Evolutionary conservation across 768 basidiomycete species (phyloP), one percentile per base, ranked within the genome.

Genomic region (Hygrophoropsis aurantiaca): DNA sequence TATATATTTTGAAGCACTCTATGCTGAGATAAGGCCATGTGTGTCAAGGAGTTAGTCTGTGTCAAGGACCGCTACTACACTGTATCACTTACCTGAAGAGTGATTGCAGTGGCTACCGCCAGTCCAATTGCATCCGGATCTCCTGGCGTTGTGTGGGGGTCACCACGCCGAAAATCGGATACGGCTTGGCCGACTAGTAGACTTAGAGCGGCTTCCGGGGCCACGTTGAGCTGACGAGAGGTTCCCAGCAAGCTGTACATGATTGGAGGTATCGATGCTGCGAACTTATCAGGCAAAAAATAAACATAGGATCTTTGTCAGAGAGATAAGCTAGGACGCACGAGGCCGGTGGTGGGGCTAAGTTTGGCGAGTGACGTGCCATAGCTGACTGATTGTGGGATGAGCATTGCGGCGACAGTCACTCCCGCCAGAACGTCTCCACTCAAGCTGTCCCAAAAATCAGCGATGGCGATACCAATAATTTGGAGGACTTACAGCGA

Each of bases 341-440:
- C 89, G 59, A 97, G 70, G 41, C 94, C 94, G 36, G 90, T 80
- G 2, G 90, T 79, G 11, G 94, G 93, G 51, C 81, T 87, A 33
- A 97, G 70, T 54, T 89, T 83, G 15, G 94, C 92, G 10, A 97
- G 72, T 0, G 91, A 87, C 3, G 88, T 83, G 7, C 91, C 94
- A 59, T 97, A 97, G 63, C 89, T 91, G 62, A 97, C 88, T 1
- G 90, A 89, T 64, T 90, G 85, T 5, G 90, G 88, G 59, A 90
- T 87, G 36, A 90, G 74, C 78, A 90, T 87, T 42, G 82, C 84
- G 16, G 88, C 87, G 8, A 97, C 83, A 0, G 93, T 93, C 23
- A 93, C 59, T 15, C 94, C 94, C 21, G 90, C 90, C 0, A 92
- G 72, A n/a, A 90, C 56, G 64, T 94, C 91, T 16, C 83, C 83